Evolutionary conservation across 1,284 basidiomycete species (phyloP).

Genomic region (Cutaneotrichosporon arboriforme): DNA sequence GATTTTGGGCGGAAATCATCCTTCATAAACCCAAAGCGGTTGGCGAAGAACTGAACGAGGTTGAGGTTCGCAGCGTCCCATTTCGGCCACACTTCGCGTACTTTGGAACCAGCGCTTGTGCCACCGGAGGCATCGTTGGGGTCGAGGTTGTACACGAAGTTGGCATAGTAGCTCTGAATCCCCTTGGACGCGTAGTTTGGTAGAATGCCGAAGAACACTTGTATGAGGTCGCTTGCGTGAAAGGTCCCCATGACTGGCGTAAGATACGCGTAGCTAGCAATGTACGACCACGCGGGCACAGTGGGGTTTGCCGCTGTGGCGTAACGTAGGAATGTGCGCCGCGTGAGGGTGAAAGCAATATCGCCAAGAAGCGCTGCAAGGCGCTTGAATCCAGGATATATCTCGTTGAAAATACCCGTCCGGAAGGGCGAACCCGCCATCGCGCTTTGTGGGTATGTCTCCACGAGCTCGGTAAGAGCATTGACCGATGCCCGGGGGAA

Average conservation of each 20-base stretch:
- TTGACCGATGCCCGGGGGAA: slow-evolving; percentile 15
- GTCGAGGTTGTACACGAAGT: slow-evolving; percentile 22
- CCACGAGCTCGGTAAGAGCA: slow-evolving; percentile 20
- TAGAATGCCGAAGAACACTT: slow-evolving; percentile 19
- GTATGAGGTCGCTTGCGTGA: slow-evolving; percentile 14
- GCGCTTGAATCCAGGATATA: slow-evolving; percentile 20
- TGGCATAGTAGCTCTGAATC: slow-evolving; percentile 18
- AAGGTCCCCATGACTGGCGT: slow-evolving; percentile 17
- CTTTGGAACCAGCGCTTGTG: slow-evolving; percentile 1
- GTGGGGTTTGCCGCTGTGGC: slow-evolving; percentile 5
- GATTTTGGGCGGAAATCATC: slow-evolving; percentile 11
- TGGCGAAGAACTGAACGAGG: slow-evolving; percentile 11
- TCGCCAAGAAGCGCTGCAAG: slow-evolving; percentile 15
- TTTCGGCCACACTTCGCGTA: slow-evolving; percentile 11
- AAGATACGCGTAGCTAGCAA: slow-evolving; percentile 15
- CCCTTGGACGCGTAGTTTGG: slow-evolving; percentile 13
- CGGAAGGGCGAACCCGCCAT: slow-evolving; percentile 21
- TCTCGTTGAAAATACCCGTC: slow-evolving; percentile 16
- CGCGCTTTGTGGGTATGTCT: slow-evolving; percentile 25
- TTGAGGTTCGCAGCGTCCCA: neutral
- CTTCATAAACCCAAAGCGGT: slow-evolving; percentile 2
- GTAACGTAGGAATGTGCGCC: slow-evolving; percentile 11
- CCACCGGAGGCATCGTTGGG: slow-evolving; percentile 16
- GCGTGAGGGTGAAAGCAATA: slow-evolving; percentile 14
- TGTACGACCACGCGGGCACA: slow-evolving; percentile 18